A percentile compares a stretch with the other conserved stretches of the same genome.
These are phyloP conservation scores for Leptomonas pyrrhocoris DNA, from an alignment of 208 protist genomes.

Conservation along the genomic window DNA sequence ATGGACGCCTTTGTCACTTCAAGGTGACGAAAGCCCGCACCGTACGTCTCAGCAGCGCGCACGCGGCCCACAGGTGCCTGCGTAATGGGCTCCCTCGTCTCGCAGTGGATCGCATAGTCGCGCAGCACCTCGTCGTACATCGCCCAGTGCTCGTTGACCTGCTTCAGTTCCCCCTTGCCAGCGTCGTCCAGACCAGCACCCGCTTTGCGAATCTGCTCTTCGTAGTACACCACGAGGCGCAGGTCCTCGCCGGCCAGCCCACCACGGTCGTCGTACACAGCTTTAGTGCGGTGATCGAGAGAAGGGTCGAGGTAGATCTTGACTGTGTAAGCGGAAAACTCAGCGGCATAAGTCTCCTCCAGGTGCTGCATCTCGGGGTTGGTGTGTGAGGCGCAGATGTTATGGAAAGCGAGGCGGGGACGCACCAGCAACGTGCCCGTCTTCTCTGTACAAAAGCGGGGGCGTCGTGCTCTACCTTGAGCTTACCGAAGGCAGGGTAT, in stretches of 20 bases:
- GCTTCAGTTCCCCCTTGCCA: slow-evolving; percentile 48
- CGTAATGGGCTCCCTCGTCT: too few relatives aligned
- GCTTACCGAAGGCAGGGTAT: slow-evolving; percentile 45
- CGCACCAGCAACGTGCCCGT: slow-evolving; percentile 39
- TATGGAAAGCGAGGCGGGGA: slow-evolving; percentile 34
- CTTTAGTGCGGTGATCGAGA: slow-evolving; percentile 50
- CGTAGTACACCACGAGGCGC: slow-evolving; percentile 40
- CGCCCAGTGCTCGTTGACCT: too few relatives aligned
- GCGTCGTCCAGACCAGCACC: slow-evolving; percentile 39
- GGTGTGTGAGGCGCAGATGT: slow-evolving; percentile 49
- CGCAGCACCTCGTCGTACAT: too few relatives aligned
- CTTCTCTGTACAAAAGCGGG: slow-evolving; percentile 56
- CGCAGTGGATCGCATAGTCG: too few relatives aligned
- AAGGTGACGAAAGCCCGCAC: too few relatives aligned
- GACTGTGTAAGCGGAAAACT: slow-evolving; percentile 45
- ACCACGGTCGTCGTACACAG: slow-evolving; percentile 43
- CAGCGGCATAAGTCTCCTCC: slow-evolving; percentile 42
- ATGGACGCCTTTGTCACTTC: too few relatives aligned
- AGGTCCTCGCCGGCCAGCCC: too few relatives aligned
- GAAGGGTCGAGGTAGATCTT: slow-evolving; percentile 50
- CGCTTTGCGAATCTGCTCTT: slow-evolving; percentile 42
- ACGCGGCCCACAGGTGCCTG: too few relatives aligned
- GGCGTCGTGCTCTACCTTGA: slow-evolving; percentile 54
- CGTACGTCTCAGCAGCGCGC: too few relatives aligned
- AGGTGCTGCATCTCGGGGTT: slow-evolving; percentile 48